Percentiles rank a stretch among this genome's conserved stretches.
Evolutionary conservation across 306 rosid species (phyloP).

Genomic region (Vigna mungo): DNA sequence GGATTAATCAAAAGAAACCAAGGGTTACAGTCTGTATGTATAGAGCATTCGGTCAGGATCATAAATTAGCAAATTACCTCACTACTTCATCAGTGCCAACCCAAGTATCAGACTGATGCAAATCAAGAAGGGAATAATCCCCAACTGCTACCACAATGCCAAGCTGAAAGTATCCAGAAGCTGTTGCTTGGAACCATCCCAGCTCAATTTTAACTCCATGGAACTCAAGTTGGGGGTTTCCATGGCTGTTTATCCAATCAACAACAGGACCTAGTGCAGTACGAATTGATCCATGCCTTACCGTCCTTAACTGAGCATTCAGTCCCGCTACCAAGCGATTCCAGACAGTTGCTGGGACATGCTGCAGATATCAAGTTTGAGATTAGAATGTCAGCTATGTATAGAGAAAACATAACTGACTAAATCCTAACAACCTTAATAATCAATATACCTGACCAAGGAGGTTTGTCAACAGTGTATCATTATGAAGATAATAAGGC

Average conservation of each 20-base stretch:
- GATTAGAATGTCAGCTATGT: slow-evolving; percentile 31
- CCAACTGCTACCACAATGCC: slow-evolving; percentile 89
- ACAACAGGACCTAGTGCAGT: slow-evolving; percentile 78
- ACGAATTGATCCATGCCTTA: slow-evolving; percentile 86
- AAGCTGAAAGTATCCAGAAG: slow-evolving; percentile 98
- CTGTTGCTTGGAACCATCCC: slow-evolving; percentile 99
- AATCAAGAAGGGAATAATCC: slow-evolving; percentile 69
- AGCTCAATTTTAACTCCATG: slow-evolving; percentile 93
- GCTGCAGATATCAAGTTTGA: slow-evolving; percentile 59
- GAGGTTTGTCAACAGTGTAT: slow-evolving; percentile 87
- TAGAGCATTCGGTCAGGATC: slow-evolving; percentile 32
- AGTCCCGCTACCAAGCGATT: slow-evolving; percentile 91
- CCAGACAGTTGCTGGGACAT: slow-evolving; percentile 98
- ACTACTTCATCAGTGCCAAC: slow-evolving; percentile 58
- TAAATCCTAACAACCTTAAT: slow-evolving; percentile 32
- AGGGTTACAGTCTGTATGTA: slow-evolving; percentile 16
- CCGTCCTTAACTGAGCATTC: slow-evolving; percentile 95
- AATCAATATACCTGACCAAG: slow-evolving; percentile 83
- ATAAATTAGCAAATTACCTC: slow-evolving; percentile 58
- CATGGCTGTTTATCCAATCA: slow-evolving; percentile 89
- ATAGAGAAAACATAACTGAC: slow-evolving; percentile 36
- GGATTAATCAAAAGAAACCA: slow-evolving; percentile 33
- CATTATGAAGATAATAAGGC: slow-evolving; percentile 91
- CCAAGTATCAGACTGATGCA: slow-evolving; percentile 63
- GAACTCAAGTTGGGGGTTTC: slow-evolving; percentile 95